A percentile compares a stretch with the other conserved stretches of the same genome.
These are phyloP conservation scores for Wallemia mellicola DNA, from an alignment of 1,284 basidiomycete genomes.

Conservation along the genomic window DNA sequence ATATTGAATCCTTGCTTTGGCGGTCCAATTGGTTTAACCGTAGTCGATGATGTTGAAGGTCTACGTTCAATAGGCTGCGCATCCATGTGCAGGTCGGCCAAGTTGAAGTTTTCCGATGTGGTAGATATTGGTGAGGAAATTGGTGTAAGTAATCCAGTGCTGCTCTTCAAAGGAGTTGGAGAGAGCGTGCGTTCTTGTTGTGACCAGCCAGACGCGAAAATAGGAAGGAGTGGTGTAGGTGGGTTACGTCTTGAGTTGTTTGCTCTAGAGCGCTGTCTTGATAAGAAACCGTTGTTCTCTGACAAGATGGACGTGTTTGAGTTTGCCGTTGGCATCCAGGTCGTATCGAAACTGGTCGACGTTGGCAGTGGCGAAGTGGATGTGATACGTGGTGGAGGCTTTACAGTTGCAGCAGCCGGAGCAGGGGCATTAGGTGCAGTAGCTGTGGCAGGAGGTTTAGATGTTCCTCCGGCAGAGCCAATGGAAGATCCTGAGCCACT, in stretches of 20 bases:
- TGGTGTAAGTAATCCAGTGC: not conserved
- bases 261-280: not conserved
- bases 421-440: not conserved
- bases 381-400: not conserved
- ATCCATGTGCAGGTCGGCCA: not conserved
- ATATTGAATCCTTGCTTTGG: not conserved
- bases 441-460: too few relatives aligned
- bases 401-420: not conserved
- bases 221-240: not conserved
- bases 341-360: not conserved
- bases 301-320: not conserved
- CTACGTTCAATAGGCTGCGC: not conserved
- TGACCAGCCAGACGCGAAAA: not conserved
- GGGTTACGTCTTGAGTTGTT: not conserved
- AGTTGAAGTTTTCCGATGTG: not conserved
- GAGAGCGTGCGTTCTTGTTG: not conserved
- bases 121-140: not conserved
- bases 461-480: not conserved
- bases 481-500: not conserved
- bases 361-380: not conserved
- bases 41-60: not conserved
- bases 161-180: not conserved
- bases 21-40: not conserved
- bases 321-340: not conserved
- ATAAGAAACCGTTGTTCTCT: not conserved